Evolutionary conservation across 2,329 filamentous ascomycete genomes (phyloP), one percentile per base, ranked within the genome.

Genomic region (Pseudogymnoascus sp.): DNA sequence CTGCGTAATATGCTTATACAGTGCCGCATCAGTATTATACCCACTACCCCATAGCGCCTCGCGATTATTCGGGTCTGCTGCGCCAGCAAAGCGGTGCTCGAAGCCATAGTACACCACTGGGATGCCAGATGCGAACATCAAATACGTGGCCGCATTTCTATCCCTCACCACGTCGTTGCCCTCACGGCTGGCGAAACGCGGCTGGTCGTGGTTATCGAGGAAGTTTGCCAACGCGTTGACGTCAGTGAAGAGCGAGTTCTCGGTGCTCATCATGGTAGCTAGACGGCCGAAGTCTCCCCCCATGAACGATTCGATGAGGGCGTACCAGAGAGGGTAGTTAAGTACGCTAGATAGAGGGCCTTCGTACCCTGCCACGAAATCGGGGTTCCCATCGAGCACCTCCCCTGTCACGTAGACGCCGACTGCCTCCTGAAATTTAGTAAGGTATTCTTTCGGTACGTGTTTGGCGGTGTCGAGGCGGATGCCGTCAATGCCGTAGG

Each of bases 321-420:
- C 75, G 70, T 78, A 82, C 50, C 62, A 68, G 26, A 64, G 61
- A 6, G 61, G 40, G 23, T 66, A 68, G 47, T 67, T 67, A 38
- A 68, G 64, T 3, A 64, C 64, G 6, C 50, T 57, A 5, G 50
- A 11, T 15, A 57, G 10, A 8, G 50, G 71, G 62, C 76, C 73
- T 38, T 82, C 77, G 69, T 84, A 87, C 11, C 77, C 78, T 13
- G 77, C 82, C 28, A 26, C 77, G 76, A 76, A 86, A 77, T 72
- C 66, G 0, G 80, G 77, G 66, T 81, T 74, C 31, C 82, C 83
- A 38, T 83, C 76, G 44, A 79, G 80, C 2, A 87, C 84, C 69
- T 88, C 85, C 4, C 85, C 85, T n/a, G 86, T 76, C 3, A 78
- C 77, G 71, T 83, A 87, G 1, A 86, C 81, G 3, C 82, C 83